phyloP scores from a whole-genome alignment of 2,329 filamentous ascomycete genomes.

The Gyromitra esculenta region DNA sequence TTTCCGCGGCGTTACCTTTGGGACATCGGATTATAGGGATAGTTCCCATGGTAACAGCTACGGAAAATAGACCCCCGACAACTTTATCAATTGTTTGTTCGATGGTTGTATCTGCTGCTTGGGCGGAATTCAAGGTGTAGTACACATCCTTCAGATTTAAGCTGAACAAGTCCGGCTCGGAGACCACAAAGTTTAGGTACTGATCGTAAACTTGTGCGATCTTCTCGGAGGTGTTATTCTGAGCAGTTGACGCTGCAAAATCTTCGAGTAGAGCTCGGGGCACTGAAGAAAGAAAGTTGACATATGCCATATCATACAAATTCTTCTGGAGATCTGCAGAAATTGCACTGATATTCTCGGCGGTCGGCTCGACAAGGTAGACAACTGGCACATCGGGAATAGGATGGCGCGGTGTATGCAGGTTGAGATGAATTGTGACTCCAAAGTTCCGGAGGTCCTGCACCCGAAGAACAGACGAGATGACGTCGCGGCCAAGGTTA shows the following conservation, averaged over 20 bases:
- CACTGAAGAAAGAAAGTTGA: constrained; percentile 96
- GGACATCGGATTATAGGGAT: constrained; percentile 96
- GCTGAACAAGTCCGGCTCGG: constrained; percentile 94
- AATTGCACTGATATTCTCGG: constrained; percentile 81
- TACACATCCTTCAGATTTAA: constrained; percentile 92
- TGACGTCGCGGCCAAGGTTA: constrained; percentile 88
- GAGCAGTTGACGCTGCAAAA: constrained; percentile 87
- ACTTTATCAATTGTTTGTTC: constrained; percentile 88
- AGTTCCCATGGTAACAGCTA: constrained; percentile 96
- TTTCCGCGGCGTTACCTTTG: constrained; percentile 89
- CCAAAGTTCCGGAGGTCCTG: constrained; percentile 92
- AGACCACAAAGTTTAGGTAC: constrained; percentile 96
- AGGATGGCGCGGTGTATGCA: constrained; percentile 74
- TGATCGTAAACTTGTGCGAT: constrained; percentile 95
- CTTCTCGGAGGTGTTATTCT: constrained; percentile 83
- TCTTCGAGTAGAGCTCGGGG: constrained; percentile 91
- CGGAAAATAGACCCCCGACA: constrained; percentile 95
- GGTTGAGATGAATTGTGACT: constrained; percentile 88
- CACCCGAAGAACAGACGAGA: constrained; percentile 93
- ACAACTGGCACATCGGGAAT: constrained; percentile 97
- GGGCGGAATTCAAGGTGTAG: constrained; percentile 93
- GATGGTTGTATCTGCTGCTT: constrained; percentile 88
- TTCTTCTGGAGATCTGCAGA: constrained; percentile 85
- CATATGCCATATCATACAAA: constrained; percentile 90
- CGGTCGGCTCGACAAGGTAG: constrained; percentile 91